Evolutionary conservation across 441 rosid genomes (phyloP).

Genomic region (Brassica hybrid): DNA sequence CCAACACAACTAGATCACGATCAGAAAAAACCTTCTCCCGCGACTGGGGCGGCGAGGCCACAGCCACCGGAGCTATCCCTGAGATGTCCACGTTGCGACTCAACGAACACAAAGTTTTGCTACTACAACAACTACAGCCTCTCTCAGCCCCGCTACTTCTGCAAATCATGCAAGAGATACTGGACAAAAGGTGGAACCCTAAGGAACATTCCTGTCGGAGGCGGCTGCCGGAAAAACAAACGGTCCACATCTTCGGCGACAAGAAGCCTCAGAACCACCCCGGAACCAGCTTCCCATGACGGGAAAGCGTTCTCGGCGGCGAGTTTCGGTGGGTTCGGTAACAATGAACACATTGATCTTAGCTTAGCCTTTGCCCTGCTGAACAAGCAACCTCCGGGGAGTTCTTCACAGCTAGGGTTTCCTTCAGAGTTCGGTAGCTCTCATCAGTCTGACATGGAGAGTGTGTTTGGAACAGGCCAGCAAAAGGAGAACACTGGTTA

Average conservation of each 20-base stretch:
- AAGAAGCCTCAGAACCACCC: slow-evolving; percentile 55
- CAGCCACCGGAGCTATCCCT: slow-evolving; percentile 73
- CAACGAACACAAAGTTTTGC: slow-evolving; percentile 89
- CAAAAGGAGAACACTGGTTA: slow-evolving; percentile 23
- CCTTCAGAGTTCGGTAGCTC: slow-evolving; percentile 36
- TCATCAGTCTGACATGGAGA: slow-evolving; percentile 37
- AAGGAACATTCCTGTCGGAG: slow-evolving; percentile 64
- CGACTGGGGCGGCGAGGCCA: slow-evolving; percentile 48
- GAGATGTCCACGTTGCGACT: slow-evolving; percentile 85
- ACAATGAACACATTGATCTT: slow-evolving; percentile 65
- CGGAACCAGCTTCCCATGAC: slow-evolving; percentile 40
- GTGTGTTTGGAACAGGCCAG: too few species aligned
- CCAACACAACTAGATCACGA: slow-evolving; percentile 25
- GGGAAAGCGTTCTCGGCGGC: slow-evolving; percentile 43
- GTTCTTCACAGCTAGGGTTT: slow-evolving; percentile 58
- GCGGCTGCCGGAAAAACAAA: too few species aligned
- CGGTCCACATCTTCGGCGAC: slow-evolving; percentile 63
- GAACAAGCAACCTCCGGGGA: slow-evolving; percentile 54
- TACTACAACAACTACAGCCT: slow-evolving; percentile 98
- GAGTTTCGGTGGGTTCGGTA: slow-evolving; percentile 38
- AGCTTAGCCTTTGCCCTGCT: slow-evolving; percentile 76
- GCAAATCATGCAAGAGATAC: slow-evolving; percentile 92
- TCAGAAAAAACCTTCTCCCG: slow-evolving; percentile 38
- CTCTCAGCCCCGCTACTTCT: slow-evolving; percentile 89
- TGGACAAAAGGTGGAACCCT: slow-evolving; percentile 97